Conservation (phyloP, 495 filamentous ascomycete genomes). For the Aspergillus haitiensis region DNA sequence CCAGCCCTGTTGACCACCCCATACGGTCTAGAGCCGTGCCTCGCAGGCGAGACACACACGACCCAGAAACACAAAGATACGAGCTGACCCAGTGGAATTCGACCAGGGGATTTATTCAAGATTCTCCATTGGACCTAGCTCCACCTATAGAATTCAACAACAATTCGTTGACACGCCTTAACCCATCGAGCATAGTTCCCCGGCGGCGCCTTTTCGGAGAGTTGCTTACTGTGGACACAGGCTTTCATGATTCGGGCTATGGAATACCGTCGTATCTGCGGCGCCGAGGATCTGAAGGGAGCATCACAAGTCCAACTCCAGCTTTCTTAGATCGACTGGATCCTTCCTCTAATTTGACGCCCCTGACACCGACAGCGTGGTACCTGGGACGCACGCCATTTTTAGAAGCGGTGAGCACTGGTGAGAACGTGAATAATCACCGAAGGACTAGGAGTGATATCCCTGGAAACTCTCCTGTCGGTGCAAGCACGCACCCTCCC, state of each 20-base stretch:
- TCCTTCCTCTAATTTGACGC: constrained; percentile 37
- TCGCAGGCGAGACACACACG: constrained; percentile 29
- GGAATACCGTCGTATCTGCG: constrained; percentile 40
- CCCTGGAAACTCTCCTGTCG: constrained; percentile 24
- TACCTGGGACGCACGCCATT: constrained; percentile 51
- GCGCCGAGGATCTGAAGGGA: constrained; percentile 56
- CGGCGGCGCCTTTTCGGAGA: constrained; percentile 55
- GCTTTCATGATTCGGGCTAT: constrained; percentile 40
- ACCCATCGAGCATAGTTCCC: constrained; percentile 23
- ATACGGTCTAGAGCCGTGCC: constrained; percentile 33
- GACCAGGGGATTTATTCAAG: constrained; percentile 1
- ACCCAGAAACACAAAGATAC: constrained; percentile 18
- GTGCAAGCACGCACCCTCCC: constrained; percentile 34
- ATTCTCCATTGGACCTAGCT: constrained; percentile 10
- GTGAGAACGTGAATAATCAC: constrained; percentile 36
- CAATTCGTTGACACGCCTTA: constrained; percentile 7
- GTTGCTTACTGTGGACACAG: constrained; percentile 42
- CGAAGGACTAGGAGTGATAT: constrained; percentile 53
- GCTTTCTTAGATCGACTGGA: constrained; percentile 48
- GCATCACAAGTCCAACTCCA: constrained; percentile 53
- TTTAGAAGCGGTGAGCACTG: constrained; percentile 47
- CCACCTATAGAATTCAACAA: constrained; percentile 8
- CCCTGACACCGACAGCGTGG: constrained; percentile 58
- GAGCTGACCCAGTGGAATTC: constrained; percentile 21
- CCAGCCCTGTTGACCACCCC: constrained; percentile 30